Evolutionary conservation across 352 stramenopile genomes (phyloP), one percentile per base, ranked within the genome.

Genomic region (Phytophthora brassicae): DNA sequence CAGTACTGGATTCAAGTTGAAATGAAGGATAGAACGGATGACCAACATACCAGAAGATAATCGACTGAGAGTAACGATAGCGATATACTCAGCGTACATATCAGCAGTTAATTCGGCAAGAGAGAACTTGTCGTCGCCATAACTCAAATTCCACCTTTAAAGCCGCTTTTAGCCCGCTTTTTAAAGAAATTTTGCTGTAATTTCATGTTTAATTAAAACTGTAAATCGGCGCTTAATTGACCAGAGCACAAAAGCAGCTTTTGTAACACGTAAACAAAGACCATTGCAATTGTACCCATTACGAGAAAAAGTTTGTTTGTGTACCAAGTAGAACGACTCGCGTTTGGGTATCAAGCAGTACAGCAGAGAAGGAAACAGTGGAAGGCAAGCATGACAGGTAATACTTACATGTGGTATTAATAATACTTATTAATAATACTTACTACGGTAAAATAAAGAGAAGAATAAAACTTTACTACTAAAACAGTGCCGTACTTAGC

Each of bases 31-130:
- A 77, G 48, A 78, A 72, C 13, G 67, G 44, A 38, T 82, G 71
- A 0, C 56, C 63, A 14, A 56, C 65, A 39, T 69, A 81, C 42
- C 77, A 84, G 28, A 74, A 73, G 2, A 79, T 43, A 8, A 75
- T 73, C 3, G 59, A 79, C 50, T 76, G 56, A 3, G 75, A 81
- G 46, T 72, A 84, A 0, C 72, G 29, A 84, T 81, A 0, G 72
- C 70, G 24, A 84, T 75, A 38, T 84, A 84, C 56, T 84, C 75
- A 17, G 75, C 69, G 28, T 77, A 79, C 72, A 84, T 84, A 33
- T 79, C 72, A 39, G 72, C 72, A 20, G 72, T 74, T 13, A 61
- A 26, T 43, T 84, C 75, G 1, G 72, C 70, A 65, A 0, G 48
- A 36, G 2, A 84, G 17, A 2, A 71, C 24, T 5, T 70, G 72